phyloP scores from a whole-genome alignment of 2,329 filamentous ascomycete genomes.

The Colletotrichum sp. region DNA sequence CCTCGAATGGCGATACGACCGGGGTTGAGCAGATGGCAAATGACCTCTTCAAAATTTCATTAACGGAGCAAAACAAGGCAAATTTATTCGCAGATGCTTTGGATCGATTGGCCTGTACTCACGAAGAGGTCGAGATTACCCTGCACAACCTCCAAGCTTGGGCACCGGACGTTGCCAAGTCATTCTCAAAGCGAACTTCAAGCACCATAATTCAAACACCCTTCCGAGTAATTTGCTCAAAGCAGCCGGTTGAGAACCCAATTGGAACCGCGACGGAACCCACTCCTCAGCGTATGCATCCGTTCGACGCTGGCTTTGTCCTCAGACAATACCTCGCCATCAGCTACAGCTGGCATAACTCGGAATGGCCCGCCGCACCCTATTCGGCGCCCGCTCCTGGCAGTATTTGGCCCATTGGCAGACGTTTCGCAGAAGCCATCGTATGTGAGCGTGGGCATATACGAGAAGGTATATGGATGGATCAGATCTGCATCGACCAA shows the following conservation, averaged over 20 bases:
- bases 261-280: background rate
- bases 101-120: background rate
- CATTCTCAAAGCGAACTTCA: background rate
- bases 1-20: background rate
- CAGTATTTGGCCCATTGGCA: background rate
- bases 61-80: background rate
- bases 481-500: constrained; percentile 46
- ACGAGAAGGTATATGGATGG: constrained; percentile 34
- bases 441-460: background rate
- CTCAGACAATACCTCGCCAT: background rate
- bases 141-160: background rate
- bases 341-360: constrained; percentile 7
- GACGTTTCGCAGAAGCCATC: background rate
- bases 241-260: background rate
- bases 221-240: background rate
- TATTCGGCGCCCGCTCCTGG: background rate
- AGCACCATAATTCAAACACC: background rate
- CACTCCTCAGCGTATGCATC: background rate
- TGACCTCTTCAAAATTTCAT: background rate
- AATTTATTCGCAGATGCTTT: background rate
- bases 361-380: background rate
- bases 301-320: background rate
- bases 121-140: background rate
- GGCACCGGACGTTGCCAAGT: background rate
- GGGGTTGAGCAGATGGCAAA: background rate